These are phyloP conservation scores for Solanum rostratum DNA, from an alignment of 257 asterid species.

Conservation along the genomic window DNA sequence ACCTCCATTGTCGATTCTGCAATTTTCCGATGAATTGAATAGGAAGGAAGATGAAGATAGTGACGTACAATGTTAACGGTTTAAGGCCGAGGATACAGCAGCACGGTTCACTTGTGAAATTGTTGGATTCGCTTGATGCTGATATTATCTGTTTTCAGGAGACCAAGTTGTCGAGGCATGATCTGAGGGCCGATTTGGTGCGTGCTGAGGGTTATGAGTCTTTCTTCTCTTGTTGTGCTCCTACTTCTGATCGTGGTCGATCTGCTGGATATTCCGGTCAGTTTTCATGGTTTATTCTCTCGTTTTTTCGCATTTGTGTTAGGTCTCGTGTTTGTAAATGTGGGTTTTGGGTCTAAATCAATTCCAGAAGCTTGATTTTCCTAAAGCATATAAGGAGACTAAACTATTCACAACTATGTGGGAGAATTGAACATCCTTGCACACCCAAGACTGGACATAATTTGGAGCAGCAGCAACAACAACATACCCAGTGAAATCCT, in stretches of 20 bases:
- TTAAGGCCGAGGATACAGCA: constrained; percentile 78
- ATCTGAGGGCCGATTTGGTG: constrained; percentile 61
- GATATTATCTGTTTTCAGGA: constrained; percentile 91
- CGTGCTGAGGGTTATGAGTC: constrained; percentile 95
- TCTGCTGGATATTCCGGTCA: constrained; percentile 86
- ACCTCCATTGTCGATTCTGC: background rate
- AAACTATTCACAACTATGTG: background rate
- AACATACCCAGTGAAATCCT: no score
- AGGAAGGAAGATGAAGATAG: constrained; percentile 56
- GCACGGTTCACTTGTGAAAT: constrained; percentile 66
- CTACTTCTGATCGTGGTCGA: constrained; percentile 71
- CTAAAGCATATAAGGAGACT: background rate
- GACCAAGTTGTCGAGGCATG: constrained; percentile 75
- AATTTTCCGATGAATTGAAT: background rate
- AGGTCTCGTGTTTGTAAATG: background rate
- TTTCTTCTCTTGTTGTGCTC: constrained; percentile 88
- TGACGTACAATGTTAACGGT: constrained; percentile 90
- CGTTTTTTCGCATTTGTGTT: background rate
- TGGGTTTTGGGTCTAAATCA: background rate
- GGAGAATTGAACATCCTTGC: background rate
- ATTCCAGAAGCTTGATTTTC: background rate
- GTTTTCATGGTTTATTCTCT: background rate
- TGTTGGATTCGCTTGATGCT: constrained; percentile 75
- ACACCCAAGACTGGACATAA: background rate
- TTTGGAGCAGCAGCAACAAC: no score